phyloP scores from a whole-genome alignment of 257 asterid genomes.

The Eucommia ulmoides region DNA sequence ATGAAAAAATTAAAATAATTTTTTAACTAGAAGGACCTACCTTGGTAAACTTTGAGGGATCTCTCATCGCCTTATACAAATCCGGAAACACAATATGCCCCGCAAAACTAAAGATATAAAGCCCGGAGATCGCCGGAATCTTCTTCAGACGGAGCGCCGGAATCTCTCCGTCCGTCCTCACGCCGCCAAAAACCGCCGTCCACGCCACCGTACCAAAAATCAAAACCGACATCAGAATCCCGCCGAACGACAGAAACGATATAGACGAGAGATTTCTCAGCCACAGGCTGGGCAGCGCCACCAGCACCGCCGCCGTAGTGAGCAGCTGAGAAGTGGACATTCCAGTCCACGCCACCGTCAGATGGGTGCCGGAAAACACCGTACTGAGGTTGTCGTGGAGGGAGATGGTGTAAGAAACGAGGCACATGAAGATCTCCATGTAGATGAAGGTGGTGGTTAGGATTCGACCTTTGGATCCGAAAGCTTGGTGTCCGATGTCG shows the following conservation, averaged over 20 bases:
- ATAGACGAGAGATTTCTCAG: conserved; percentile 58
- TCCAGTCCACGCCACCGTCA: conserved; percentile 20
- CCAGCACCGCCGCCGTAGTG: conserved; percentile 35
- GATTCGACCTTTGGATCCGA: conserved; percentile 54
- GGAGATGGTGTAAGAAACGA: conserved; percentile 72
- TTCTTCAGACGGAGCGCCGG: conserved; percentile 25
- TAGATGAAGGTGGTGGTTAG: conserved; percentile 30
- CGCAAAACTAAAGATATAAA: conserved; percentile 44
- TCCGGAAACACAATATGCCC: conserved; percentile 76
- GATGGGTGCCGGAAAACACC: conserved; percentile 24
- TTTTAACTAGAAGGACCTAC: conserved; percentile 19
- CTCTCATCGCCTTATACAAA: conserved; percentile 54
- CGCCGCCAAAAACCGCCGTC: conserved; percentile 42
- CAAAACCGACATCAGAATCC: conserved; percentile 46
- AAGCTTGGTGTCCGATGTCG: conserved; percentile 54
- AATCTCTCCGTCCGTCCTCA: conserved; percentile 24
- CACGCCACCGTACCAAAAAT: conserved; percentile 36
- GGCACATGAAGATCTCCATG: conserved; percentile 72
- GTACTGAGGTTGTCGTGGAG: conserved; percentile 56
- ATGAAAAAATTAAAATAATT: too few species aligned
- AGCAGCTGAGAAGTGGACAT: conserved; percentile 41
- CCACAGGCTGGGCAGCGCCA: conserved; percentile 76
- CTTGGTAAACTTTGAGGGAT: conserved; percentile 69
- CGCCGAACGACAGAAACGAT: conserved; percentile 53
- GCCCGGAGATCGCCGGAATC: conserved; percentile 53